These are phyloP conservation scores for Tuctoria greenei DNA, from an alignment of 176 grass and related monocot genomes.

Conservation along the genomic window DNA sequence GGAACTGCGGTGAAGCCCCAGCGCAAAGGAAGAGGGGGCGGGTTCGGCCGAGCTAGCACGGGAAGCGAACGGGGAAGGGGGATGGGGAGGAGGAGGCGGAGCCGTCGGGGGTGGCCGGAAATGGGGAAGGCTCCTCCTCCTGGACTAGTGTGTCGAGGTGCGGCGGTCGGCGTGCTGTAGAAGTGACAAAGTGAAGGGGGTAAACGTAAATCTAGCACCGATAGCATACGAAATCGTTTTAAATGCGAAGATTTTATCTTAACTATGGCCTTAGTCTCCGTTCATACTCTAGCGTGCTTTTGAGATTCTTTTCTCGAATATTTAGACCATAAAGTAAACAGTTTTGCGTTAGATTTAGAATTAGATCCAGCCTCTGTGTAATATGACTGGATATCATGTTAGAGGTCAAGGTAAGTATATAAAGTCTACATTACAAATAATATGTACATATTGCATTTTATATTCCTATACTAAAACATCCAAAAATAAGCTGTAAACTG, in stretches of 20 bases:
- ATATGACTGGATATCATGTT: neutral
- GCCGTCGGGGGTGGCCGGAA: slow-evolving; percentile 33
- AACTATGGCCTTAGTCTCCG: neutral
- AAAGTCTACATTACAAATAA: neutral
- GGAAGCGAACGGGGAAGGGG: neutral
- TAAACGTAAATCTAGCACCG: slow-evolving; percentile 20
- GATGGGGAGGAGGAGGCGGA: slow-evolving; percentile 9
- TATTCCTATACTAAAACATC: neutral
- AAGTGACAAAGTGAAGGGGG: neutral
- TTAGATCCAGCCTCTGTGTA: neutral
- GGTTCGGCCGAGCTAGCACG: slow-evolving; percentile 7
- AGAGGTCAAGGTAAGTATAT: neutral
- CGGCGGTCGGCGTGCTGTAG: neutral
- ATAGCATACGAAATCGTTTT: neutral
- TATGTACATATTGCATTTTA: neutral
- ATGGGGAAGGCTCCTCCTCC: slow-evolving; percentile 20
- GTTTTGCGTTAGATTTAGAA: neutral
- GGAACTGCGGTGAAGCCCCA: neutral
- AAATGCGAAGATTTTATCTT: neutral
- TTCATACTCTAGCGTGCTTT: neutral
- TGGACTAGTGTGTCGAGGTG: slow-evolving; percentile 2
- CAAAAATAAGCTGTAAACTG: neutral
- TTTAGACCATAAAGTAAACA: neutral
- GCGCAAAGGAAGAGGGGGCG: neutral
- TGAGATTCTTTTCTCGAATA: neutral